phyloP scores from a whole-genome alignment of 1,284 basidiomycete species.

The Bjerkandera adusta region DNA sequence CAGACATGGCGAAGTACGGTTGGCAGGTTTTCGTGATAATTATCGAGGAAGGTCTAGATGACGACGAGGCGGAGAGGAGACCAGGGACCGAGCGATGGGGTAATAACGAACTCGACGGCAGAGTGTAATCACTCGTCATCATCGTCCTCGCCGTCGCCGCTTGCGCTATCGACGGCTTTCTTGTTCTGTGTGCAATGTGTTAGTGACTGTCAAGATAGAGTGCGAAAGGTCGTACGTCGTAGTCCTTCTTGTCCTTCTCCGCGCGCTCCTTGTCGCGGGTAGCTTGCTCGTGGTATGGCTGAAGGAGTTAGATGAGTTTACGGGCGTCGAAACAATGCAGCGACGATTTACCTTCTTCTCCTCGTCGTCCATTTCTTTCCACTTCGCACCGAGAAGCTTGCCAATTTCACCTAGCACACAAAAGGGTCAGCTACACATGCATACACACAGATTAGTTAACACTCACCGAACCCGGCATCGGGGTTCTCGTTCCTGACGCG shows the following conservation, averaged over 20 bases:
- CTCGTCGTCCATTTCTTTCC: constrained; percentile 65
- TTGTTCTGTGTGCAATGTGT: constrained; percentile 24
- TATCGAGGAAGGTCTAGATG: background rate
- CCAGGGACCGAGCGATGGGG: background rate
- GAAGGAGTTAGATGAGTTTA: constrained; percentile 2
- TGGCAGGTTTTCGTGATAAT: constrained; percentile 4
- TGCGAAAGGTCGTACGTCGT: constrained; percentile 51
- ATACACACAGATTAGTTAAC: background rate
- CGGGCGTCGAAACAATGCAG: constrained; percentile 6
- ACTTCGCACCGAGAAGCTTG: constrained; percentile 69
- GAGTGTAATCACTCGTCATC: constrained; percentile 41
- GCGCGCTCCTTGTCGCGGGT: constrained; percentile 83
- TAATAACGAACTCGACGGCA: background rate
- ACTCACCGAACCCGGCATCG: constrained; percentile 86
- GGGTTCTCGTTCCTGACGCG: constrained; percentile 95
- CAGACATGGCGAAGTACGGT: background rate
- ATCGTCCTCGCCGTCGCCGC: constrained; percentile 57
- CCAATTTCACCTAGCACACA: constrained; percentile 59
- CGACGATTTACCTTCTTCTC: constrained; percentile 68
- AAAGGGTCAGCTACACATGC: constrained; percentile 15
- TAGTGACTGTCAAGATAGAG: constrained; percentile 6
- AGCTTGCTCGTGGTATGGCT: constrained; percentile 92
- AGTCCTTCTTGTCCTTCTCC: constrained; percentile 77
- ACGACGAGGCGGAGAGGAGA: background rate
- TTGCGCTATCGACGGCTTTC: constrained; percentile 47